Evolutionary conservation across 768 basidiomycete genomes (phyloP).

Genomic region (Gloeophyllum trabeum): DNA sequence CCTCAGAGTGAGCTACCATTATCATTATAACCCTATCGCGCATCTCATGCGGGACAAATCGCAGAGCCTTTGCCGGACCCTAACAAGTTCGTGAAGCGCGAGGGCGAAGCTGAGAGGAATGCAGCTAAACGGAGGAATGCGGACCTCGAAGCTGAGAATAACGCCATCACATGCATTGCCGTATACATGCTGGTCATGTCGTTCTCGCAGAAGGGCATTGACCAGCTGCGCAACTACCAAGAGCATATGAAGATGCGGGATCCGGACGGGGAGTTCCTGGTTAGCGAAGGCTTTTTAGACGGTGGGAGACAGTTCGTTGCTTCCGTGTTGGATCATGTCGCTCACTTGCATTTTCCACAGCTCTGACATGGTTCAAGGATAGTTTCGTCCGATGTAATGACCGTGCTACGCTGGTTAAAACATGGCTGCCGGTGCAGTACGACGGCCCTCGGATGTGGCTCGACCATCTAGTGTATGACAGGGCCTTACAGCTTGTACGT

Average conservation of each 20-base stretch:
- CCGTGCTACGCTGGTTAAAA: conserved; percentile 79
- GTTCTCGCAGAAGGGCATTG: conserved; percentile 89
- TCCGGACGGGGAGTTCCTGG: conserved; percentile 63
- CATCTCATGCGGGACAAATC: background rate
- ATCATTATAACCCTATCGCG: conserved; percentile 6
- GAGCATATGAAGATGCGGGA: conserved; percentile 75
- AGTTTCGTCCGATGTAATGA: conserved; percentile 94
- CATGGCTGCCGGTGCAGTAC: conserved; percentile 77
- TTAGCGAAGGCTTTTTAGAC: conserved; percentile 74
- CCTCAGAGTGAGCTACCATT: conserved; percentile 49
- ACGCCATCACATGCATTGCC: conserved; percentile 78
- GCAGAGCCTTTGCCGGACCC: conserved; percentile 78
- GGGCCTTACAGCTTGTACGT: conserved; percentile 76
- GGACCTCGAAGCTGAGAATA: conserved; percentile 71
- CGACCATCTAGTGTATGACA: conserved; percentile 89
- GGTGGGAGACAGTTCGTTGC: conserved; percentile 27
- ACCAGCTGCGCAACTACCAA: conserved; percentile 66
- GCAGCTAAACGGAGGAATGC: conserved; percentile 60
- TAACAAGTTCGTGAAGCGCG: conserved; percentile 55
- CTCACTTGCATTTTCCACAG: conserved; percentile 23
- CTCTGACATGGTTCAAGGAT: conserved; percentile 82
- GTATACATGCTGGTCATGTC: conserved; percentile 88
- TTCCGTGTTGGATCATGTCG: conserved; percentile 5
- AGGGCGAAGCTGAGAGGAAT: conserved; percentile 62
- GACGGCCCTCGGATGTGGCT: conserved; percentile 75